Evolutionary conservation across 2,329 filamentous ascomycete species (phyloP), one percentile per base, ranked within the genome.

Genomic region (Torrubiellomyces zombiae): DNA sequence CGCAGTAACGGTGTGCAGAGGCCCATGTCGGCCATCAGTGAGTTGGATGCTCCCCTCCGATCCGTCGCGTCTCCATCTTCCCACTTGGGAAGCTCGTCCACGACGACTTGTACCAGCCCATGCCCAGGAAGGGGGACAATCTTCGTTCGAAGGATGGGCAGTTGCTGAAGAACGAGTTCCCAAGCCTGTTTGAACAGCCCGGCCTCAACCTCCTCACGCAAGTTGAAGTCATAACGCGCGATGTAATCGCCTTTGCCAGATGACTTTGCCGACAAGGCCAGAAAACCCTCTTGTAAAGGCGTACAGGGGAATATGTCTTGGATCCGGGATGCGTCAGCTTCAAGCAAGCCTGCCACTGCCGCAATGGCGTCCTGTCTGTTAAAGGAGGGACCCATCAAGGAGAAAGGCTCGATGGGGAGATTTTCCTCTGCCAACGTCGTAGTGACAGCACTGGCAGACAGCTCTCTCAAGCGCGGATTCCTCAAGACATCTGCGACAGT

Each of bases 101-200:
- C 32, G 10, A 59, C 48, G 2, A 51, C 48, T 31, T 59, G 55
- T 31, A 55, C 39, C 5, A 57, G 40, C 9, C 55, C 54, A 13
- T 42, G 39, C 4, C 17, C 21, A 3, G 19, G 21, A 7, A 31
- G 20, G 15, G 28, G 27, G 9, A 28, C 28, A 17, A 33, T 27
- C 3, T 25, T 24, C 3, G 31, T 33, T 4, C 31, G 26, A 16
- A 33, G 10, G 13, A 33, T 27, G 15, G 29, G 24, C 14, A 28
- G 27, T 15, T 16, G 16, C 12, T 21, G 22, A 8, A 29, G 16
- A 4, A 29, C 23, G 5, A 24, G 18, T 13, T 29, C 31, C 31
- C 31, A 33, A 11, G 31, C 22, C 9, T 6, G 21, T 7, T 25
- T 16, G 9, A 33, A 24, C 10, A 20, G 24, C 7, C 16, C 4